These are phyloP conservation scores for Starmerella powellii DNA, from an alignment of 805 yeast genomes.

Conservation along the genomic window DNA sequence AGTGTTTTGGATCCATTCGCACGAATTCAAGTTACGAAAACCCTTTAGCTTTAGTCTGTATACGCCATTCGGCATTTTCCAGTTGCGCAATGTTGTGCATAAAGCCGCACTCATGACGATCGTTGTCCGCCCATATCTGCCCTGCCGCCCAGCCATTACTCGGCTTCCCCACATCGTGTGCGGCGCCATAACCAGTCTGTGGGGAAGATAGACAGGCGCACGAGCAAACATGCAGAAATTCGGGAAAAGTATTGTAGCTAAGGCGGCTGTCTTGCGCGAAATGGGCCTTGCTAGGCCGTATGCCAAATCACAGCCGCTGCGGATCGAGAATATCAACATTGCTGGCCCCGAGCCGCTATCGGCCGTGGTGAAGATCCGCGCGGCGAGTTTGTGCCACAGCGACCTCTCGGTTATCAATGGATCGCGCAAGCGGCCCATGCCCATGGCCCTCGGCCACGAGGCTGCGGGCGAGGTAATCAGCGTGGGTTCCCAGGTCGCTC, in stretches of 20 bases:
- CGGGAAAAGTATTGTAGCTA: neutral
- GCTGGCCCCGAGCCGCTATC: conserved; percentile 92
- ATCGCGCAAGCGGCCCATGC: conserved; percentile 90
- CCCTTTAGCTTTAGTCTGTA: too few species aligned
- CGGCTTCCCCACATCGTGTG: too few species aligned
- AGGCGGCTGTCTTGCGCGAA: conserved; percentile 16
- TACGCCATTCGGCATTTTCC: too few species aligned
- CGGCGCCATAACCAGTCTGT: too few species aligned
- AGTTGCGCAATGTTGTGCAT: too few species aligned
- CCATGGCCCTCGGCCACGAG: conserved; percentile 88
- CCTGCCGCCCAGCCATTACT: too few species aligned
- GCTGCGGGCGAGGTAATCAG: conserved; percentile 96
- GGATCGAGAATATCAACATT: conserved; percentile 78
- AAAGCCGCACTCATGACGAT: too few species aligned
- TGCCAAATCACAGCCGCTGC: conserved; percentile 38
- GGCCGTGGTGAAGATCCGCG: conserved; percentile 74
- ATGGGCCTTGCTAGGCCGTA: conserved; percentile 19
- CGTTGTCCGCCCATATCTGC: too few species aligned
- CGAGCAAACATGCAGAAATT: too few species aligned
- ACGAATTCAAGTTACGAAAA: too few species aligned
- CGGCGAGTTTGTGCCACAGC: conserved; percentile 96
- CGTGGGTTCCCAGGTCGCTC: conserved; percentile 77
- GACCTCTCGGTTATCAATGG: conserved; percentile 96
- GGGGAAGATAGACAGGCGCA: too few species aligned
- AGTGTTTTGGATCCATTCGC: too few species aligned